Evolutionary conservation across 179 eudicot genomes (phyloP).

Genomic region (Heliamphora pulchella): DNA sequence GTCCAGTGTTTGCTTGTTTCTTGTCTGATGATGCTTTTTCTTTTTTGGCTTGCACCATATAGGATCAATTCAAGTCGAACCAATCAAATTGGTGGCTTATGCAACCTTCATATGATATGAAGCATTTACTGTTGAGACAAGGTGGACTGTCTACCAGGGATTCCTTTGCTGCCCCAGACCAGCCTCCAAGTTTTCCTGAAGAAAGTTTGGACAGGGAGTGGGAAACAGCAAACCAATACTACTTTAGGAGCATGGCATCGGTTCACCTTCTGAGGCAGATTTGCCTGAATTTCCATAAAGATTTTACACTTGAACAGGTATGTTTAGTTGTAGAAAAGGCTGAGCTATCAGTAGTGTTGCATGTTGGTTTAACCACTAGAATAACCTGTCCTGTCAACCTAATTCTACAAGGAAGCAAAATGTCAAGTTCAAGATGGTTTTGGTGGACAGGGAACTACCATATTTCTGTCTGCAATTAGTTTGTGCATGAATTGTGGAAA

Average conservation of each 20-base stretch:
- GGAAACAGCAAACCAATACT: conserved; percentile 61
- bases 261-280: conserved; percentile 49
- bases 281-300: conserved; percentile 73
- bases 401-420: neutral
- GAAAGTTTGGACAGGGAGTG: conserved; percentile 37
- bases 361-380: neutral
- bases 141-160: conserved; percentile 24
- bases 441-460: neutral
- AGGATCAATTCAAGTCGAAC: conserved; percentile 42
- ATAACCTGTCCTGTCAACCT: neutral
- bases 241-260: conserved; percentile 80
- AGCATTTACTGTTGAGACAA: conserved; percentile 59
- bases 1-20: conserved; percentile 1
- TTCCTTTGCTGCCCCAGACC: conserved; percentile 21
- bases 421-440: conserved; percentile 3
- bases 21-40: conserved; percentile 6
- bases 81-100: conserved; percentile 62
- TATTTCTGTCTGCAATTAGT: neutral
- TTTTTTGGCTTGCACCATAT: conserved; percentile 19
- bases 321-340: neutral
- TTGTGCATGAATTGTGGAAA: neutral
- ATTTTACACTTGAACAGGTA: conserved; percentile 80
- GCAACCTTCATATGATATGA: conserved; percentile 70
- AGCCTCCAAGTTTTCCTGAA: conserved; percentile 23
- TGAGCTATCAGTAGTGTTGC: neutral